These are phyloP conservation scores for Biscogniauxia marginata DNA, from an alignment of 2,329 filamentous ascomycete genomes.

Conservation along the genomic window DNA sequence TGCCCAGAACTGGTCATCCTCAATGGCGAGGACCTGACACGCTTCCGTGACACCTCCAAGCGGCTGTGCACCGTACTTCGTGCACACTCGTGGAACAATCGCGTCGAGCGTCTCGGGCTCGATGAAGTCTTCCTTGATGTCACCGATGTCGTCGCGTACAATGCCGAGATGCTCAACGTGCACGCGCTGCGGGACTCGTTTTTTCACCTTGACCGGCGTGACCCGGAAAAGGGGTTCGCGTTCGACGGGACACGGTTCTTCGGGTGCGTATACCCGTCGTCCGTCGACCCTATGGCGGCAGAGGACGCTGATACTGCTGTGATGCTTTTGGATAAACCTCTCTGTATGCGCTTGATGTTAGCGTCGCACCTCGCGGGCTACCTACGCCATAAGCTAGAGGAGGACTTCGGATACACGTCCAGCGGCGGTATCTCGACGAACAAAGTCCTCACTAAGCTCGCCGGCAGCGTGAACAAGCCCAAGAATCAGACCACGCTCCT, in stretches of 20 bases:
- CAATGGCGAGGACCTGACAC: slow-evolving; percentile 80
- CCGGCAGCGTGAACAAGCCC: slow-evolving; percentile 81
- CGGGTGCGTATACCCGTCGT: slow-evolving; percentile 51
- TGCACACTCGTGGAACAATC: slow-evolving; percentile 72
- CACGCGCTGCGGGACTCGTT: slow-evolving; percentile 67
- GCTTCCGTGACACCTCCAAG: slow-evolving; percentile 86
- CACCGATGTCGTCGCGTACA: slow-evolving; percentile 83
- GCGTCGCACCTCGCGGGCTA: slow-evolving; percentile 79
- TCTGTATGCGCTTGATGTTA: slow-evolving; percentile 64
- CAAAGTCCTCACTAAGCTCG: slow-evolving; percentile 83
- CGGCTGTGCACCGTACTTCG: slow-evolving; percentile 71
- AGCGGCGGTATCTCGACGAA: slow-evolving; percentile 86
- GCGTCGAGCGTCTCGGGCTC: slow-evolving; percentile 80
- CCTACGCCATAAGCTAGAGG: slow-evolving; percentile 69
- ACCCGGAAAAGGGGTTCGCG: slow-evolving; percentile 76
- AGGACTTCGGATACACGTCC: slow-evolving; percentile 78
- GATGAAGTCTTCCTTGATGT: slow-evolving; percentile 89
- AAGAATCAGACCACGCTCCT: slow-evolving; percentile 82
- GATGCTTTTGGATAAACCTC: slow-evolving; percentile 34
- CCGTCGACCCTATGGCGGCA: neutral
- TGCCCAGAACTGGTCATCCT: slow-evolving; percentile 86
- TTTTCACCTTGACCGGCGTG: slow-evolving; percentile 70
- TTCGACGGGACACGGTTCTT: slow-evolving; percentile 71
- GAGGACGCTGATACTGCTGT: slow-evolving; percentile 23
- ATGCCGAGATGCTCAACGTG: slow-evolving; percentile 67